Conservation (phyloP, 345 rosid genomes). For the Populus pruinosa region DNA sequence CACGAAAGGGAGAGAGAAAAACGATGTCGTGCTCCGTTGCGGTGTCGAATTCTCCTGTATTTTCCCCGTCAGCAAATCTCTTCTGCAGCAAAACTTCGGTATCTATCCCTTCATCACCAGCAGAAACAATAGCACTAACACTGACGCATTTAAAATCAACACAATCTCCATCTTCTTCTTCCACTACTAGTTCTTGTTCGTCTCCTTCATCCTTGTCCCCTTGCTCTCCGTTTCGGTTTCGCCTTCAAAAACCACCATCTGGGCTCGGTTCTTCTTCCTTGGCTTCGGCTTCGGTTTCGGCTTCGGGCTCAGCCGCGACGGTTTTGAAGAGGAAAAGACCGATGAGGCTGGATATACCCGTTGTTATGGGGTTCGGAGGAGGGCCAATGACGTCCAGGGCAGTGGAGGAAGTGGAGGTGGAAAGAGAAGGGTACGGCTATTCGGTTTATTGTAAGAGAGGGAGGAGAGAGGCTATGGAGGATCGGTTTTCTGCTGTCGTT, state of each 20-base stretch:
- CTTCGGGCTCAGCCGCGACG: slow-evolving; percentile 29
- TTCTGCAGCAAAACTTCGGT: slow-evolving; percentile 53
- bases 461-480: slow-evolving; percentile 86
- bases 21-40: slow-evolving; percentile 74
- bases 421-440: slow-evolving; percentile 57
- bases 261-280: slow-evolving; percentile 21
- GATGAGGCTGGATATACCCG: slow-evolving; percentile 62
- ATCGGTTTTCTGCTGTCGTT: slow-evolving; percentile 68
- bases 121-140: slow-evolving; percentile 33
- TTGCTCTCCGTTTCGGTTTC: slow-evolving; percentile 60
- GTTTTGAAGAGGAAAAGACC: slow-evolving; percentile 78
- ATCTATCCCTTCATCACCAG: slow-evolving; percentile 29
- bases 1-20: neutral
- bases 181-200: slow-evolving; percentile 28
- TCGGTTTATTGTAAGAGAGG: slow-evolving; percentile 88
- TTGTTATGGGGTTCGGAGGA: slow-evolving; percentile 32
- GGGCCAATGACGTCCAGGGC: slow-evolving; percentile 35
- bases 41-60: slow-evolving; percentile 69
- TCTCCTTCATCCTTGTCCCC: slow-evolving; percentile 54
- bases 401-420: slow-evolving; percentile 36
- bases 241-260: slow-evolving; percentile 54
- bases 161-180: slow-evolving; percentile 23
- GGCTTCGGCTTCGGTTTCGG: slow-evolving; percentile 22
- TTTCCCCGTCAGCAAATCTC: slow-evolving; percentile 68
- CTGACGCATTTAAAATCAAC: slow-evolving; percentile 44